Conservation (phyloP, 352 stramenopile genomes). For the Phytophthora cactorum region DNA sequence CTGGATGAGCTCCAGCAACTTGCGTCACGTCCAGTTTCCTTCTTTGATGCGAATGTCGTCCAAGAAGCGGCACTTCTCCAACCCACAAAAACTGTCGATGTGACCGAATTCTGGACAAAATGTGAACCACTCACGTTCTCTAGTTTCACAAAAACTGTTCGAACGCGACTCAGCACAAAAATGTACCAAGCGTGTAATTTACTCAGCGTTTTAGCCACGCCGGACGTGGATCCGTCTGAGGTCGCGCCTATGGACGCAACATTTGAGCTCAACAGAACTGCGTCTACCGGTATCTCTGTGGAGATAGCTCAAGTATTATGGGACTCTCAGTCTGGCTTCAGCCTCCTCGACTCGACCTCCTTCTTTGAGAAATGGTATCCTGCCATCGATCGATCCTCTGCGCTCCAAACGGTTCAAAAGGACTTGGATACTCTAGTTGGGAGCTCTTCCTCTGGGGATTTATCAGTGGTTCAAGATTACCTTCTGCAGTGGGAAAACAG, state of each 20-base stretch:
- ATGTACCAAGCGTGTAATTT: conserved; percentile 63
- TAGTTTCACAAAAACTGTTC: conserved; percentile 37
- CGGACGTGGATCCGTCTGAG: conserved; percentile 18
- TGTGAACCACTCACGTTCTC: conserved; percentile 27
- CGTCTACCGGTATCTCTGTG: conserved; percentile 37
- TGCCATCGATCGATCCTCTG: conserved; percentile 35
- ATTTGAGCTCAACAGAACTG: conserved; percentile 65
- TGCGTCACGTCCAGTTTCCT: conserved; percentile 53
- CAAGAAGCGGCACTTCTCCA: conserved; percentile 50
- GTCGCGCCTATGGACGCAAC: conserved; percentile 41
- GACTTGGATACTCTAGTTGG: conserved; percentile 26
- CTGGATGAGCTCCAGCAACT: conserved; percentile 45
- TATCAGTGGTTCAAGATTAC: conserved; percentile 44
- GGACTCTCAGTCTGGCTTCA: conserved; percentile 36
- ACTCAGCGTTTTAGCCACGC: conserved; percentile 39
- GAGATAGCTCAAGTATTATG: conserved; percentile 45
- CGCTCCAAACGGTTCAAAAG: conserved; percentile 24
- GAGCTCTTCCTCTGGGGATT: conserved; percentile 17
- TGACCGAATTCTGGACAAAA: conserved; percentile 45
- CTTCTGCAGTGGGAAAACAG: conserved; percentile 58
- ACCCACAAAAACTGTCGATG: conserved; percentile 44
- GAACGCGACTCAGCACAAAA: conserved; percentile 39
- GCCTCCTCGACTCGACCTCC: conserved; percentile 40
- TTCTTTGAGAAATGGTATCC: conserved; percentile 63
- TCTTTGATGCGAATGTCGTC: conserved; percentile 55